Base-by-base conservation (phyloP, 352 stramenopile genomes). In the Phytopythium sindhum region DNA sequence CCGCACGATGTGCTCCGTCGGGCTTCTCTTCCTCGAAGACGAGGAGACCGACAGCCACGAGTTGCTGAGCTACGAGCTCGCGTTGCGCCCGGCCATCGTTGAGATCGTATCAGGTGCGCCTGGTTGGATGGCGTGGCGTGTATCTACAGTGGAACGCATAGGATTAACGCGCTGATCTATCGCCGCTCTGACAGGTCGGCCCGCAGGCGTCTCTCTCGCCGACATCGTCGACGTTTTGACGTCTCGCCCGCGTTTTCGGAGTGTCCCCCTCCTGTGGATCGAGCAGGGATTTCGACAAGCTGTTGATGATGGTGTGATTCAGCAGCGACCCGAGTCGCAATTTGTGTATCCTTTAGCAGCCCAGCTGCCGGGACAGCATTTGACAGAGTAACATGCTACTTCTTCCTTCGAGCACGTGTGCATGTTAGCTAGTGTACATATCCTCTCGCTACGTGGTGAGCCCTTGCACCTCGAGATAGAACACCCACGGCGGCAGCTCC, bases 401-500 rank as follows among this genome's bases (percentile, higher is more conserved):
- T 23, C n/a, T 50, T 6, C 6, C 5, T 50, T 39, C 1, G 33
- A 39, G 15, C 12, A 8, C 39, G 15, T n/a, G 2, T 45, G 39
- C 12, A 45, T 53, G 23, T 10, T 35, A 29, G 45, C n/a, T 28
- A 54, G 6, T 33, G 47, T 54, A 54, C 23, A 54, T 35, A 52
- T 48, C 33, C 10, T 53, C 31, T 23, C 17, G 39, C 42, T 42
- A 57, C 17, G 21, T 23, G 64, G 29, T 48, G 45, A 61, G 21
- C 37, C 37, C 33, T 17, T 59, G 64, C 0, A 68, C 65, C 69
- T 93, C 77, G 50, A 97, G 68, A 63, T 97, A 97, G 61, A 90
- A 96, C 0, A 97, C 75, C 90, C 90, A 97, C 29, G 89, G 72
- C 21, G 89, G 88, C 15, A 97, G 66, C 23, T 90, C 76, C 42